Evolutionary conservation across 129 eudicot genomes (phyloP), one percentile per base, ranked within the genome.

Genomic region (Tagetes erecta): DNA sequence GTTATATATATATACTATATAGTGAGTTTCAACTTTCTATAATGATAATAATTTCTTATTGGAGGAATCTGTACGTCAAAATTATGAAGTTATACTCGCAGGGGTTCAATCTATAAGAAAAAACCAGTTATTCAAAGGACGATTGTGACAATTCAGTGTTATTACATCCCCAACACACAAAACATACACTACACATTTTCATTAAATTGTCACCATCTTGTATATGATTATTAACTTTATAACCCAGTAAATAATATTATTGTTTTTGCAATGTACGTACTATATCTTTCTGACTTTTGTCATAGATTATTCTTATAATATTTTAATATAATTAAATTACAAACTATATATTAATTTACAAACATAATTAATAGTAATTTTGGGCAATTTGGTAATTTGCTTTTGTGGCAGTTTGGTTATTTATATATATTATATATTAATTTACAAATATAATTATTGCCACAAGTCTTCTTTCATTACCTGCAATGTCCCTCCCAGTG

Each of bases 61-160:
- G 4, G 3, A 47, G 52, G 52, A 47, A 47, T 47, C 52, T 47
- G 10, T 20, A 20, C 27, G 27, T 11, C 57, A 51, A 51, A 51
- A 51, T 51, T 51, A 31, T 51, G 57, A n/a, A 51, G 57, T n/a
- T 11, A 51, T 8, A 5, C 62, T 55, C 34, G 36, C 11, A 20
- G n/a, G 39, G 37, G 38, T 57, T 57, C 13, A 57, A 57, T 57
- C 64, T 8, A 57, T 57, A 30, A 57, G 64, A 68, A 3, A 69
- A 50, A 47, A 70, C 35, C 41, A 70, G 10, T 35, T 10, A 70
- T n/a, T 44, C 27, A 45, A 45, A 68, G 72, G 72, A 68, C 41
- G 75, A 70, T 52, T 37, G 75, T 38, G 75, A 52, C 75, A 70
- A 51, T 70, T 70, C 75, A 52, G 41, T 70, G 75, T 51, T 52